Conservation (phyloP, 31 red algal genomes). For the Asparagopsis taxiformis region DNA sequence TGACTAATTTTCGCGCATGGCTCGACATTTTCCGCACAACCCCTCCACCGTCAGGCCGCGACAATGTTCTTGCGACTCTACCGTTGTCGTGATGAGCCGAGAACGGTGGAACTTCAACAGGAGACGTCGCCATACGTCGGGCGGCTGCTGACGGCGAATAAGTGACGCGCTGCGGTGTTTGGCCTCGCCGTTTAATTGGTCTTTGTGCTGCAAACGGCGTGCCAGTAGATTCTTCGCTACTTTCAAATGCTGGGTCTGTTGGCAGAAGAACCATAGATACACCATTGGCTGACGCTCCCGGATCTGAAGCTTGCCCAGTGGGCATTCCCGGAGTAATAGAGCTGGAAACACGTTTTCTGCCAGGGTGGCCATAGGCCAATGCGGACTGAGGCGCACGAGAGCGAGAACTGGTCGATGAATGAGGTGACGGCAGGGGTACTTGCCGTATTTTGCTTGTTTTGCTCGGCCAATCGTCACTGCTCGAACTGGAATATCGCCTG, state of each 20-base stretch:
- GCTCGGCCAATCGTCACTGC: too few species aligned
- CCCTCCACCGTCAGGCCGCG: constrained; percentile 36
- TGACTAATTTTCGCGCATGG: constrained; percentile 49
- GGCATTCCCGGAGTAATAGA: too few species aligned
- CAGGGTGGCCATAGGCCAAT: too few species aligned
- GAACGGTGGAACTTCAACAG: constrained; percentile 3
- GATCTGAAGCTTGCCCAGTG: too few species aligned
- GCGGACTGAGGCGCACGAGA: too few species aligned
- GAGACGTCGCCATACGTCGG: constrained; percentile 1
- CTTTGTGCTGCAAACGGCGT: too few species aligned
- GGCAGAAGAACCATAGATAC: constrained; percentile 37
- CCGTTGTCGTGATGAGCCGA: background rate
- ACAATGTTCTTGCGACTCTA: constrained; percentile 29
- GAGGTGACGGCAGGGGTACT: too few species aligned
- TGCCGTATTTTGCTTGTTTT: too few species aligned
- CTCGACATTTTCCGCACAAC: constrained; percentile 74
- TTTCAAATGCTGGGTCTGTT: constrained; percentile 41
- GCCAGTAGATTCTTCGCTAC: constrained; percentile 46
- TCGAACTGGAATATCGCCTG: constrained; percentile 18
- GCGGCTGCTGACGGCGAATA: constrained; percentile 5
- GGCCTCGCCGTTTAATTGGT: too few species aligned
- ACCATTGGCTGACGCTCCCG: constrained; percentile 26
- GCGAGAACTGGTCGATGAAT: too few species aligned
- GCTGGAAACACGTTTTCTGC: too few species aligned
- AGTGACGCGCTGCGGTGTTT: constrained; percentile 21